phyloP scores from a whole-genome alignment of 805 yeast genomes.

The Yamadazyma phyllophila region DNA sequence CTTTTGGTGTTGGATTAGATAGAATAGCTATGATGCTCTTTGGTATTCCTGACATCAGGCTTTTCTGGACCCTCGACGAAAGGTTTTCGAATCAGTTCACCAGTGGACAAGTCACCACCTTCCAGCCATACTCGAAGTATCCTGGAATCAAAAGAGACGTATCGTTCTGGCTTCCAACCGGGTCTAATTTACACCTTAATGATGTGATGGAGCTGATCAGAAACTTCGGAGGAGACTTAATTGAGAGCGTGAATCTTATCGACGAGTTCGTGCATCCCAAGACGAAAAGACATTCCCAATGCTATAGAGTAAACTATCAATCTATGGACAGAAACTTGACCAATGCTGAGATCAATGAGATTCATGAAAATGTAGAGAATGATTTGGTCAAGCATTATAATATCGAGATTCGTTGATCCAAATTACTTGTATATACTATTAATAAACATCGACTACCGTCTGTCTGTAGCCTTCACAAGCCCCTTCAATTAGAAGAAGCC shows the following conservation, averaged over 20 bases:
- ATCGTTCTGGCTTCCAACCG: constrained; percentile 81
- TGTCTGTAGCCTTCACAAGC: too few species aligned
- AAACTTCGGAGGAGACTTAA: constrained; percentile 78
- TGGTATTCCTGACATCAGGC: constrained; percentile 91
- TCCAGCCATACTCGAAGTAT: constrained; percentile 85
- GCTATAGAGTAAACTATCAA: constrained; percentile 90
- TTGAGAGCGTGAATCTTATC: constrained; percentile 75
- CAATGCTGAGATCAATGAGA: constrained; percentile 73
- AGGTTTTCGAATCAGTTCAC: constrained; percentile 74
- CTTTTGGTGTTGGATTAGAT: constrained; percentile 94
- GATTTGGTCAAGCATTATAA: constrained; percentile 51
- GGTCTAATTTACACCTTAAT: constrained; percentile 63
- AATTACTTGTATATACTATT: background rate
- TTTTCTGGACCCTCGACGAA: constrained; percentile 86
- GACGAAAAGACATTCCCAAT: constrained; percentile 69
- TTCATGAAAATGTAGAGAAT: constrained; percentile 64
- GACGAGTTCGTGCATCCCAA: constrained; percentile 89
- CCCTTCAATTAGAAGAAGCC: too few species aligned
- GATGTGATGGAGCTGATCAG: constrained; percentile 94
- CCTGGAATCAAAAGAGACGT: constrained; percentile 87
- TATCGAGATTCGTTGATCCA: constrained; percentile 49
- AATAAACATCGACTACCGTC: too few species aligned
- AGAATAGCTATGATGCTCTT: constrained; percentile 93
- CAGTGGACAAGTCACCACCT: constrained; percentile 62
- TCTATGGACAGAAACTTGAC: constrained; percentile 93